Conservation (phyloP, 163 green algal species). For the Chlamydomonas reinhardtii region DNA sequence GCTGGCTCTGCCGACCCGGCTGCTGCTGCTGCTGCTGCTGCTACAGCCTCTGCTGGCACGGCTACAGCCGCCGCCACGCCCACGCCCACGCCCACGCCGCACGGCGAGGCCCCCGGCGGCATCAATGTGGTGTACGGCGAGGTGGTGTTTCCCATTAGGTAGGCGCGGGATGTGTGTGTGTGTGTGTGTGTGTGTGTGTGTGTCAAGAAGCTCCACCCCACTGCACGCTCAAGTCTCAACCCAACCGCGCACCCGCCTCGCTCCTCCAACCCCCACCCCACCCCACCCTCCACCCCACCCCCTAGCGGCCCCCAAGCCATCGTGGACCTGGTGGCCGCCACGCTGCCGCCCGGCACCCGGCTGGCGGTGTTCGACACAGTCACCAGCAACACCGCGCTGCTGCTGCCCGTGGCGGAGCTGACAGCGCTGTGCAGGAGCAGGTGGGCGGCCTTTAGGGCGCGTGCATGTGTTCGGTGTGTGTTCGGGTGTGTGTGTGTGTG, state of each 20-base stretch:
- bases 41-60: too few relatives aligned
- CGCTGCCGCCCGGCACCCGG: constrained; percentile 58
- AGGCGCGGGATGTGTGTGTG: too few relatives aligned
- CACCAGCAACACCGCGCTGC: constrained; percentile 79
- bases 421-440: constrained; percentile 66
- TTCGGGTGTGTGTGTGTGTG: background rate
- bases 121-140: constrained; percentile 52
- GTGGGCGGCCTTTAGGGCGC: background rate
- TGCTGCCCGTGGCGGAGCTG: constrained; percentile 69
- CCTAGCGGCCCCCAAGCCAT: constrained; percentile 61
- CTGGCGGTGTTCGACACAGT: constrained; percentile 79
- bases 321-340: constrained; percentile 58
- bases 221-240: too few relatives aligned
- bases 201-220: too few relatives aligned
- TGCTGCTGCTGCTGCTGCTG: background rate
- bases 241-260: background rate
- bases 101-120: constrained; percentile 4
- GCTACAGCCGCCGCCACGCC: background rate
- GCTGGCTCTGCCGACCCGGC: background rate
- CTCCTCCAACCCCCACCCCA: background rate
- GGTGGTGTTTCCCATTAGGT: constrained; percentile 68
- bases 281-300: background rate
- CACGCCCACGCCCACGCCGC: too few relatives aligned
- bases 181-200: too few relatives aligned
- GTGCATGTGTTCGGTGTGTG: too few relatives aligned